phyloP scores from a whole-genome alignment of 208 protist species.

The Wallacemonas sp. region DNA sequence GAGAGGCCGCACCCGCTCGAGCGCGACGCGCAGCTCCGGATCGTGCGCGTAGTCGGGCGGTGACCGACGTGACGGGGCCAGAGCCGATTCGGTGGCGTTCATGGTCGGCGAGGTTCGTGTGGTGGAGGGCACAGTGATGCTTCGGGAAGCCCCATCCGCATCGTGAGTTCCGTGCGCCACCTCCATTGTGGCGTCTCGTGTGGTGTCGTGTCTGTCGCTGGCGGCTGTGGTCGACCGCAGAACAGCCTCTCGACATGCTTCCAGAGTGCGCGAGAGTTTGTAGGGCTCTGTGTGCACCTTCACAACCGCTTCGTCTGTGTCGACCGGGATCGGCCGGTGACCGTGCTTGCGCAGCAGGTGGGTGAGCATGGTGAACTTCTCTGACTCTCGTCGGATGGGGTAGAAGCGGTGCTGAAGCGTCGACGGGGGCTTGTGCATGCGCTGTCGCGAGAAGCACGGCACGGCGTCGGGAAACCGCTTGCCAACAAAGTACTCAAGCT shows the following conservation, averaged over 20 bases:
- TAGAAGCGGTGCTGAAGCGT: conserved; percentile 73
- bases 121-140: too few species aligned
- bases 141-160: too few species aligned
- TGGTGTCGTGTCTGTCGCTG: too few species aligned
- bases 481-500: conserved; percentile 68
- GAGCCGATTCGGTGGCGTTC: too few species aligned
- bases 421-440: conserved; percentile 54
- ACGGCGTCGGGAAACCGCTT: conserved; percentile 51
- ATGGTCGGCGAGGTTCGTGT: too few species aligned
- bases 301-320: conserved; percentile 50
- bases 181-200: not conserved
- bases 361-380: conserved; percentile 68
- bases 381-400: conserved; percentile 39
- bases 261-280: conserved; percentile 46
- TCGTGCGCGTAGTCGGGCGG: conserved; percentile 29
- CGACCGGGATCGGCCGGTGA: conserved; percentile 33
- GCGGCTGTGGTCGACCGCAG: too few species aligned
- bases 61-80: too few species aligned
- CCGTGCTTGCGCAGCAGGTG: conserved; percentile 68
- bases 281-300: conserved; percentile 34
- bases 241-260: conserved; percentile 24
- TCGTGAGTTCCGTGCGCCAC: too few species aligned
- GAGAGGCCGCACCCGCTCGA: conserved; percentile 63
- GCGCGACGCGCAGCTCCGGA: conserved; percentile 27
- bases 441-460: conserved; percentile 52